Evolutionary conservation across 495 filamentous ascomycete species (phyloP), one percentile per base, ranked within the genome.

Genomic region (Aspergillus cavernicola): DNA sequence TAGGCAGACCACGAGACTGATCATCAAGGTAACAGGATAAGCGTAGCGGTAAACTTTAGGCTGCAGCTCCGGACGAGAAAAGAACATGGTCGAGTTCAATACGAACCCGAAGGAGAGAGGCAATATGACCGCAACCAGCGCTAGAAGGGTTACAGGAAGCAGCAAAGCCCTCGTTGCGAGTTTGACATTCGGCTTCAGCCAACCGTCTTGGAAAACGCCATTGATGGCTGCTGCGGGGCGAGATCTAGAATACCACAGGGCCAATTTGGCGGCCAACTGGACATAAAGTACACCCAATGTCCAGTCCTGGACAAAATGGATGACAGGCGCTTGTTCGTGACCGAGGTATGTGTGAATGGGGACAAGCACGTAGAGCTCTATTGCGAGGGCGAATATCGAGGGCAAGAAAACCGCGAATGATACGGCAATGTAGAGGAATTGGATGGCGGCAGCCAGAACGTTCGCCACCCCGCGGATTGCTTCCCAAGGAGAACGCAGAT

Each of bases 291-390:
- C 82, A 8, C 95, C 95, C 3, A 97, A 72, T 1, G 91, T 95
- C 91, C 95, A 98, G 59, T 89, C 83, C 66, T 97, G 92, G 50
- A 97, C 82, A 46, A 97, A 79, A 58, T 95, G 88, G 33, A 97
- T 82, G 31, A 88, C 86, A 62, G 96, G 91, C 1, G 71, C 69
- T 26, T 84, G 50, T 13, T 64, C 62, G 20, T 64, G 63, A 4
- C 63, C 72, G 31, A 90, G 79, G 60, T 92, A 88, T 3, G 92
- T 95, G 66, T 97, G 90, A 2, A 95, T 67, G 2, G 93, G 93
- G 28, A 97, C 82, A 62, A 96, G 77, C 45, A 95, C 65, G 65
- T 97, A 98, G 54, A 96, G 82, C 66, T 98, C 91, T 44, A 92
- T 81, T 12, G 93, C 59, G 7, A 92, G 73, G 0, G 91, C 86